Percentiles rank a stretch among this genome's conserved stretches.
phyloP scores from a whole-genome alignment of 441 rosid genomes.

The Populus hybrid region DNA sequence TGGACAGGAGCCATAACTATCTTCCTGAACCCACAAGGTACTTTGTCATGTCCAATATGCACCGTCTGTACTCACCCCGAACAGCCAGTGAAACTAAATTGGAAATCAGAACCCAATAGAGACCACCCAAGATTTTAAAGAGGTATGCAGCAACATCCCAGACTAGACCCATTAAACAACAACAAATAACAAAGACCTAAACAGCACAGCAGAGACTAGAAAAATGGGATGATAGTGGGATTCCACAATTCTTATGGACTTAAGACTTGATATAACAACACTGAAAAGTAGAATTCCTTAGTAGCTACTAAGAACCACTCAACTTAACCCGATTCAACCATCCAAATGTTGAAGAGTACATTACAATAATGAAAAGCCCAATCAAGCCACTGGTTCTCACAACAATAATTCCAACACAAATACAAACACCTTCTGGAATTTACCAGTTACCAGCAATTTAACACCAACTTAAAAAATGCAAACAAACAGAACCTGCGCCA shows the following conservation, averaged over 20 bases:
- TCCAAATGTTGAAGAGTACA: background rate
- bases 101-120: background rate
- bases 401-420: conserved; percentile 11
- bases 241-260: conserved; percentile 9
- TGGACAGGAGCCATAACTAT: too few relatives aligned
- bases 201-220: conserved; percentile 8
- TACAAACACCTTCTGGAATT: conserved; percentile 13
- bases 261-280: background rate
- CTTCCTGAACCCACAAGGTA: too few relatives aligned
- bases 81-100: conserved; percentile 2
- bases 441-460: conserved; percentile 16
- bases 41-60: too few relatives aligned
- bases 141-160: conserved; percentile 15
- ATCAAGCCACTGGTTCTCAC: background rate
- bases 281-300: background rate
- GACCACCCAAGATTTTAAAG: conserved; percentile 16
- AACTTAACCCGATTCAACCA: conserved; percentile 4
- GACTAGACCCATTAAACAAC: too few relatives aligned
- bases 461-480: conserved; percentile 16
- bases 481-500: conserved; percentile 4
- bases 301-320: conserved; percentile 1
- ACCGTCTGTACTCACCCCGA: too few relatives aligned
- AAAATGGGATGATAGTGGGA: conserved; percentile 4
- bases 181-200: too few relatives aligned
- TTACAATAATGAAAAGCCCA: background rate